phyloP scores from a whole-genome alignment of 176 grass and related monocot species.

The Bolboschoenus planiculmis region DNA sequence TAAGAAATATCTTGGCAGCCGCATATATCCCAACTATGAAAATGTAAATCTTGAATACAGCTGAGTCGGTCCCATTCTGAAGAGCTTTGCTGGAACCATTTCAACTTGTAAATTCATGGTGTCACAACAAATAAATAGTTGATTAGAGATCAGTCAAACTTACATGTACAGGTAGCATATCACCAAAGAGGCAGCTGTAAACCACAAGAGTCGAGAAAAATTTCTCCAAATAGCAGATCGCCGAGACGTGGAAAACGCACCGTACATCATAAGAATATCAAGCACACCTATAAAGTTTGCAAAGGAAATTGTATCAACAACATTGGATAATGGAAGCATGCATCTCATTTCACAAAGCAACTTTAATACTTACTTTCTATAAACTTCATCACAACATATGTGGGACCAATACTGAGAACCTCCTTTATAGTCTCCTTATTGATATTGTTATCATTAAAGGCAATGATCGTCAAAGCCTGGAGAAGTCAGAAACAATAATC shows the following conservation, averaged over 20 bases:
- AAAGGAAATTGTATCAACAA: constrained; percentile 25
- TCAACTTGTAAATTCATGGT: constrained; percentile 32
- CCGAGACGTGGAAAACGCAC: constrained; percentile 89
- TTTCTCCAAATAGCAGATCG: constrained; percentile 74
- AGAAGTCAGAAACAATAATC: constrained; percentile 3
- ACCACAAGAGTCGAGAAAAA: constrained; percentile 72
- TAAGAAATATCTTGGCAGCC: constrained; percentile 53
- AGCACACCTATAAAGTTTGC: constrained; percentile 45
- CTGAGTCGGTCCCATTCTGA: constrained; percentile 51
- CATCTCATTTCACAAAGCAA: background rate
- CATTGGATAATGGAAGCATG: background rate
- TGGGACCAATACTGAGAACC: constrained; percentile 81
- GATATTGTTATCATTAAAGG: constrained; percentile 56
- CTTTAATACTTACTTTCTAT: constrained; percentile 56
- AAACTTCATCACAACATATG: constrained; percentile 81
- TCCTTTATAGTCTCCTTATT: constrained; percentile 38
- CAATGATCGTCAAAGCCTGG: constrained; percentile 89
- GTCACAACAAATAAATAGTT: background rate
- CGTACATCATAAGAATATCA: constrained; percentile 95
- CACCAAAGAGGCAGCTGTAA: constrained; percentile 46
- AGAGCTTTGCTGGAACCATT: constrained; percentile 64
- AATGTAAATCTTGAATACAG: constrained; percentile 78
- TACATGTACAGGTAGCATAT: constrained; percentile 90
- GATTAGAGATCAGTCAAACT: constrained; percentile 7
- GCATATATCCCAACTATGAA: constrained; percentile 64